Base-by-base conservation (phyloP, 2,329 filamentous ascomycete genomes). In the Alternaria rosae region DNA sequence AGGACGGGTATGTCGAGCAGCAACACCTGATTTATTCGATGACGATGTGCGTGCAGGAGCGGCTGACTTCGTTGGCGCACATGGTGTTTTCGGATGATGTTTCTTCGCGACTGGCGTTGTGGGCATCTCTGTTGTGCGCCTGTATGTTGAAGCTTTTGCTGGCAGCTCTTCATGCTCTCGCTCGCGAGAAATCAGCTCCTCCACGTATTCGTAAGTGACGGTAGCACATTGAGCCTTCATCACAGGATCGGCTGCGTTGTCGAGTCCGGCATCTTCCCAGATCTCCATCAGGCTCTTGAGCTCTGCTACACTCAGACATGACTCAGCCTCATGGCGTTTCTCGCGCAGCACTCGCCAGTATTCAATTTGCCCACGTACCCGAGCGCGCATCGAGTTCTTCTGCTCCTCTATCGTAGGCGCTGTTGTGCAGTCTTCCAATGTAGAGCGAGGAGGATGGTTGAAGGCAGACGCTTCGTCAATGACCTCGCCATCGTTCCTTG, bases 141-240 rank as follows among this genome's bases (percentile, higher is more conserved):
- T 65, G 4, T 62, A 54, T 20, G 35, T 64, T 7, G 67, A 51
- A 43, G 70, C 58, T 4, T 59, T 57, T 2, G 25, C 42, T 23
- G 69, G 52, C 65, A 66, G 68, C 3, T 65, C 52, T 9, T 59
- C 48, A 32, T 62, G 56, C 41, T 70, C 38, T 11, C 35, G 20
- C 42, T 71, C 54, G 11, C 64, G 59, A 17, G 42, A 20, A 3
- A 26, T 21, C 7, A 72, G 47, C 55, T 70, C 71, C 9, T 57
- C 41, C 21, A 61, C 45, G 43, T 74, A 71, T 26, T 68, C 65
- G 26, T 68, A 42, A 30, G 65, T 57, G 30, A 59, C 60, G 28
- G 62, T 54, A 13, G 42, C 42, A 25, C 69, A 71, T 44, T 68
- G 50, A 21, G 59, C 64, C 7, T 51, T 54, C 51, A 69, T 45